Evolutionary conservation across 83 land plant genomes (phyloP), one percentile per base, ranked within the genome.

Genomic region (Isoetes engelmannii): DNA sequence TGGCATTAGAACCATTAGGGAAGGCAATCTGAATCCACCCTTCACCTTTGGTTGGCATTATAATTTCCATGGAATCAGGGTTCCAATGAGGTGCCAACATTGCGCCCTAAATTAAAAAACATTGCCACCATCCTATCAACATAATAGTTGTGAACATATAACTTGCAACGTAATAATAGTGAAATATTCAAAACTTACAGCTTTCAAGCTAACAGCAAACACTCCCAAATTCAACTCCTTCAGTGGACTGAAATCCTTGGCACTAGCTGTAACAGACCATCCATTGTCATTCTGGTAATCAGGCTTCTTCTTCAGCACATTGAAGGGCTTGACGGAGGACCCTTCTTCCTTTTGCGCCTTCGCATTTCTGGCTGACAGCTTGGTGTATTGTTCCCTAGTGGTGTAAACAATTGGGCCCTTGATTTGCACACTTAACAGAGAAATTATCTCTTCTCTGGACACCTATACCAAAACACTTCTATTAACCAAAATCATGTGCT

Each of bases 41-140:
- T 53, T 53, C 61, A 8, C 90, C 93, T 28, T 75, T 57, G 5
- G 78, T 64, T 6, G 84, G 87, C 4, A 86, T 19, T 17, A 78
- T 85, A 18, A 89, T 82, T 77, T 89, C 93, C 5, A 79, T 75
- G n/a, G 90, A 90, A 66, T 42, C 77, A 15, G 93, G 93, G 57
- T 89, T 89, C 93, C 93, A 89, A 55, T 89, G 90, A 7, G 93
- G 90, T 60, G 83, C 87, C 73, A 89, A 72, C 84, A 89, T 82
- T 5, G 93, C 70, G 9, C 87, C 90, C 90, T 86, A 21, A 55
- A n/a, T n/a, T 55, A 66, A 59, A 72, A 60, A 47, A 59, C 7
- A 68, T 69, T 15, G 41, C 12, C 15, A 47, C 12, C 3, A 73
- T 18, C 3, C 43, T 58, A 48, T 44, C 49, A 3, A 20, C 61